Evolutionary conservation across 2,329 filamentous ascomycete species (phyloP).

Genomic region (Cordyceps fumosorosea): DNA sequence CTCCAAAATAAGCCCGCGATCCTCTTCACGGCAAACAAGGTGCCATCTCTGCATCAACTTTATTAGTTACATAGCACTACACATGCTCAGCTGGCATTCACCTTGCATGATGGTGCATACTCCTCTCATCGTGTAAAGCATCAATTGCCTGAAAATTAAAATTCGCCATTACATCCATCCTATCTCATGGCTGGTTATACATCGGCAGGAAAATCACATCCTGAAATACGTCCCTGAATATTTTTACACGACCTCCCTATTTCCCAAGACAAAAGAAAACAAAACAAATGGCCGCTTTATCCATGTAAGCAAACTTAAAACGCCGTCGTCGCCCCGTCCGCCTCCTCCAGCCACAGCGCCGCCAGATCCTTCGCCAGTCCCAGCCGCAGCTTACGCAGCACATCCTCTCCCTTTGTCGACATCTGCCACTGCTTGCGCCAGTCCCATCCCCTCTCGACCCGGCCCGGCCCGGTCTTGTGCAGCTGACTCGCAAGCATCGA

Average conservation of each 20-base stretch:
- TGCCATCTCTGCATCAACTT: not conserved
- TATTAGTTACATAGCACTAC: not conserved
- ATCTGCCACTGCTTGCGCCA: slow-evolving; percentile 72
- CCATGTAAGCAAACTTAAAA: slow-evolving; percentile 24
- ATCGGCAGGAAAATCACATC: not conserved
- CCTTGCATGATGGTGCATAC: not conserved
- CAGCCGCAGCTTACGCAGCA: slow-evolving; percentile 66
- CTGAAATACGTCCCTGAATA: not conserved
- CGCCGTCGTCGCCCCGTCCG: slow-evolving; percentile 44
- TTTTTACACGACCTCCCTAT: slow-evolving; percentile 2
- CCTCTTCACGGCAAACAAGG: not conserved
- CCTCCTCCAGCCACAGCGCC: slow-evolving; percentile 60
- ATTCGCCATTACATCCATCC: not conserved
- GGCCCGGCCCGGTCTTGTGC: slow-evolving; percentile 48
- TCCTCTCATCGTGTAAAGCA: not conserved
- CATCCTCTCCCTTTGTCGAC: slow-evolving; percentile 56
- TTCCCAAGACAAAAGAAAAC: not conserved
- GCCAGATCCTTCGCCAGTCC: slow-evolving; percentile 70
- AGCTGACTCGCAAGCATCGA: slow-evolving; percentile 61
- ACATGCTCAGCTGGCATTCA: too few species aligned
- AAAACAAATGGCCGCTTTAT: not conserved
- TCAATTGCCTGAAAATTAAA: not conserved
- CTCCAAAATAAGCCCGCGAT: not conserved
- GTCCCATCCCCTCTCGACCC: slow-evolving; percentile 62
- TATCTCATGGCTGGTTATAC: not conserved